Evolutionary conservation across 352 stramenopile genomes (phyloP), one percentile per base, ranked within the genome.

Genomic region (Globisporangium cylindrosporum): DNA sequence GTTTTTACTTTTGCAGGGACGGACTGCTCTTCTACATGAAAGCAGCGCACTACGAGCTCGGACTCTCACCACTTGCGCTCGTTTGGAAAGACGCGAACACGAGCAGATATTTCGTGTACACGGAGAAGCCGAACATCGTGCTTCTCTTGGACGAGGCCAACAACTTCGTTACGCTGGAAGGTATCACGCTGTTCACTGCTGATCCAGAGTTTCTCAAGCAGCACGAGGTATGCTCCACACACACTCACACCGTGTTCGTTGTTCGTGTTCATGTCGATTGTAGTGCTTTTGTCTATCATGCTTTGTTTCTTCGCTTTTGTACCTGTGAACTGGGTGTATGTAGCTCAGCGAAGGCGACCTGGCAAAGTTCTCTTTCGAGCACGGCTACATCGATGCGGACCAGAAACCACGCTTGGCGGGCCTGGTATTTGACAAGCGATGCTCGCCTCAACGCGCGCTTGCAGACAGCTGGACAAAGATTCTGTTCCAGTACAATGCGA

Each of bases 1-100:
- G 9, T n/a, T 60, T 36, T 64, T 3, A 57, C 41, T 10, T 38
- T 59, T 46, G 8, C 68, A 96, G 89, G 68, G 92, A 98, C 66
- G 92, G 91, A 1, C 75, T 98, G 38, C 66, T 98, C 9, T 98
- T 98, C 60, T 92, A 92, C 74, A 83, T 93, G 75, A 97, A 97
- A 68, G 79, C 86, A 8, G 90, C 80, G 2, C 86, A 97, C 61
- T 98, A 98, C 66, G 83, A 92, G n/a, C 80, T 95, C 38, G 92
- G 90, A 1, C 73, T 97, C 6, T 93, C 91, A 10, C 90, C 92
- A 2, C 80, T 97, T 10, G 85, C 84, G 29, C 68, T 97, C n/a
- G 77, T 97, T 27, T 98, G 91, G 91, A 97, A 97, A 51, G 92
- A 98, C 68, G 71, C 75, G 12, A 74, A 75, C 38, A 96, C 89